Evolutionary conservation across 192 early-diverging fungal genomes (phyloP).

Genomic region (Entomortierella parvispora): DNA sequence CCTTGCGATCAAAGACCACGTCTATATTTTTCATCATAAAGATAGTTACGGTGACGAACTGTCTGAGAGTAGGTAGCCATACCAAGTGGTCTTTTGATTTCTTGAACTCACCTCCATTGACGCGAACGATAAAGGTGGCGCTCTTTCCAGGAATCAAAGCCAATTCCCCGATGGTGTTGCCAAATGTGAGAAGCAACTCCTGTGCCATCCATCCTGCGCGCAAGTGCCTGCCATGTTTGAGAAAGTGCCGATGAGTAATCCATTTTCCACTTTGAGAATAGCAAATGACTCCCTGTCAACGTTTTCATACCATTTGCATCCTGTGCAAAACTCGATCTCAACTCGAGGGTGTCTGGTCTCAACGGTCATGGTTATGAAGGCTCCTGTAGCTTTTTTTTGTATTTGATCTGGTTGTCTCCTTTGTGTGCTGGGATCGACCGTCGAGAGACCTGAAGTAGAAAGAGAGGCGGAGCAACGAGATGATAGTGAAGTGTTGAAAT

Average conservation of each 20-base stretch:
- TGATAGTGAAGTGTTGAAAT: too few species aligned
- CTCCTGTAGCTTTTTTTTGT: background rate
- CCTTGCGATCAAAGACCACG: constrained; percentile 72
- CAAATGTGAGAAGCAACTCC: constrained; percentile 75
- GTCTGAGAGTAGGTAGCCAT: background rate
- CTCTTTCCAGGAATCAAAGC: constrained; percentile 69
- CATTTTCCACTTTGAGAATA: background rate
- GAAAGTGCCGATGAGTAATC: too few species aligned
- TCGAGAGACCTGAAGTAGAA: too few species aligned
- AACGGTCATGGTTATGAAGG: too few species aligned
- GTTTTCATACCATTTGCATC: constrained; percentile 52
- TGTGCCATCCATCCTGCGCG: constrained; percentile 75
- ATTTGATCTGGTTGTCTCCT: background rate
- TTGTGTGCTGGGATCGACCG: too few species aligned
- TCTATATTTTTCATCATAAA: constrained; percentile 28
- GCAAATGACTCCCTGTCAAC: background rate
- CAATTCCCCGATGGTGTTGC: constrained; percentile 69
- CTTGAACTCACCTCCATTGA: constrained; percentile 60
- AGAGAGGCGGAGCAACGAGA: too few species aligned
- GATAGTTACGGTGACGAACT: background rate
- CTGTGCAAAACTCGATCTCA: constrained; percentile 56
- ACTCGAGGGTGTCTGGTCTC: constrained; percentile 49
- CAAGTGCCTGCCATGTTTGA: constrained; percentile 43
- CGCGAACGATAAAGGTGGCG: constrained; percentile 60
- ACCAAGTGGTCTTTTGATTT: too few species aligned